phyloP scores from a whole-genome alignment of 495 filamentous ascomycete species.

The Xylaria nigripes region DNA sequence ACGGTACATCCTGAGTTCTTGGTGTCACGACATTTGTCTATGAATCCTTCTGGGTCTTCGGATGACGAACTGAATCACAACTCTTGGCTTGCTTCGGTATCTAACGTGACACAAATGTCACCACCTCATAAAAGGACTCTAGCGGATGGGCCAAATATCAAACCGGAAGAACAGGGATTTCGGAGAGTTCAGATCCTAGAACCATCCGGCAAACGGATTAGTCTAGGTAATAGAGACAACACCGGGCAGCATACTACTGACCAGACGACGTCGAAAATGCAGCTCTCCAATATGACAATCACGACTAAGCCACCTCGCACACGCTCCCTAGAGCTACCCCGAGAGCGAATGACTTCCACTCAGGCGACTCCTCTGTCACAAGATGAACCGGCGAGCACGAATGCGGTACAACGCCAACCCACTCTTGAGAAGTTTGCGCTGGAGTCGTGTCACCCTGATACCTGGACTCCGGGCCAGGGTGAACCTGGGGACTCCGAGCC shows the following conservation, averaged over 20 bases:
- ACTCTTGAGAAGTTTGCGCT: neutral
- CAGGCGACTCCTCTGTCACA: neutral
- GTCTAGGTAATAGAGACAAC: neutral
- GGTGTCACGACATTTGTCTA: neutral
- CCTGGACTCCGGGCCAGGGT: slow-evolving; percentile 16
- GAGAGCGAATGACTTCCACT: neutral
- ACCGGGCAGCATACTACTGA: neutral
- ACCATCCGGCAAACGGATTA: neutral
- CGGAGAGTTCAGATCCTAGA: neutral
- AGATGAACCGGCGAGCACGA: neutral
- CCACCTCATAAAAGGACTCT: neutral
- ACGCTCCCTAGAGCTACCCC: neutral
- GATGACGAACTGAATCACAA: neutral
- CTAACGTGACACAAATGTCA: neutral
- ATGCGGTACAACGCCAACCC: neutral
- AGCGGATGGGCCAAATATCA: neutral
- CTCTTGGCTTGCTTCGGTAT: neutral
- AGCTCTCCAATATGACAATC: neutral
- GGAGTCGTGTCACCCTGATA: slow-evolving; percentile 17
- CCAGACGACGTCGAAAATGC: neutral
- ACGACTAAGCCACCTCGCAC: neutral
- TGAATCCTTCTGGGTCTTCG: neutral
- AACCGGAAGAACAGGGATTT: neutral
- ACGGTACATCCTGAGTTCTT: neutral
- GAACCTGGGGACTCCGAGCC: slow-evolving; percentile 25